Percentiles rank a stretch among this genome's conserved stretches.
These are phyloP conservation scores for Taphrina flavorubra DNA, from an alignment of 1,139 yeast species.

Conservation along the genomic window DNA sequence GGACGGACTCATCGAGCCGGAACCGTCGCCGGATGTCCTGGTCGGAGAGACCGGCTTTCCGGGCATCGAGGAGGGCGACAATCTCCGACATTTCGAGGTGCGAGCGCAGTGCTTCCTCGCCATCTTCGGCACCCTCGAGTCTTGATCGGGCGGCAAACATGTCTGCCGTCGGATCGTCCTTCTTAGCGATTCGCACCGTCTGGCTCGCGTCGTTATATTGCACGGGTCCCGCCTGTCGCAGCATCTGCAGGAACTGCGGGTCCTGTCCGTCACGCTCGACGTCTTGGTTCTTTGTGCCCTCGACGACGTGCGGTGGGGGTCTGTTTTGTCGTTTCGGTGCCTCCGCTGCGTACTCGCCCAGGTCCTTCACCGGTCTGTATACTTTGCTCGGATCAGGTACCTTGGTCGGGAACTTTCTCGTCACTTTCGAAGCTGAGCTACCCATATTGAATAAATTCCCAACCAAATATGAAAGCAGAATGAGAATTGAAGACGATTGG, in stretches of 20 bases:
- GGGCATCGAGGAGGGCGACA: constrained; percentile 26
- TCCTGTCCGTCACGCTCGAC: constrained; percentile 27
- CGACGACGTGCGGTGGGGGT: constrained; percentile 19
- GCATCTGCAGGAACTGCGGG: constrained; percentile 29
- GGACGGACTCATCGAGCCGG: constrained; percentile 25
- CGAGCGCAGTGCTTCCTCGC: constrained; percentile 9
- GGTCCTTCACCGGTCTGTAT: constrained; percentile 17
- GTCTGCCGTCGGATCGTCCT: constrained; percentile 14
- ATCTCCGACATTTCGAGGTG: constrained; percentile 37
- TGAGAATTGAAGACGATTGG: too few species aligned
- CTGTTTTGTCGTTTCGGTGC: constrained; percentile 17
- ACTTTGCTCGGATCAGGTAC: constrained; percentile 18
- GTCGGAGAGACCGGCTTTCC: constrained; percentile 27
- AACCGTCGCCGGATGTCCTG: constrained; percentile 12
- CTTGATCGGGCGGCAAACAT: constrained; percentile 25
- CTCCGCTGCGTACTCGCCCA: constrained; percentile 19
- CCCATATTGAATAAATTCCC: constrained; percentile 7
- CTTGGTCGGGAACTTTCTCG: constrained; percentile 32
- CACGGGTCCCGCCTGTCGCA: constrained; percentile 22
- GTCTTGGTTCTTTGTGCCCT: constrained; percentile 6
- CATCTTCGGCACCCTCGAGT: constrained; percentile 14
- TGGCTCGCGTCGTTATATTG: constrained; percentile 11
- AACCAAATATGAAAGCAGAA: too few species aligned
- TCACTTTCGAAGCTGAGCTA: constrained; percentile 16
- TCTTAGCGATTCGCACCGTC: constrained; percentile 1